These are phyloP conservation scores for Thalassiosira sp. DNA, from an alignment of 352 stramenopile genomes.

Conservation along the genomic window DNA sequence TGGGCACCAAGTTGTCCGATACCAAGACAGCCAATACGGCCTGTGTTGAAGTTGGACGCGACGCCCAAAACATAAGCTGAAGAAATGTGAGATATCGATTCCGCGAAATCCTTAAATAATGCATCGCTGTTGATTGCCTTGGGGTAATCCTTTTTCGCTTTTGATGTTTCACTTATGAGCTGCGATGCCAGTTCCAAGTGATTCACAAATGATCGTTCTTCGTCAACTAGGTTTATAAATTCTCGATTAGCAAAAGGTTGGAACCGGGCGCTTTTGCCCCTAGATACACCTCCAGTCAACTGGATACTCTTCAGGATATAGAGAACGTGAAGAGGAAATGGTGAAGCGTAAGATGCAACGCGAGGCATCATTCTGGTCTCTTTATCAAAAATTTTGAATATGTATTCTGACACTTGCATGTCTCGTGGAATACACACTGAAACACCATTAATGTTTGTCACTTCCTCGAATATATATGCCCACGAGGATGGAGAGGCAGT, in stretches of 20 bases:
- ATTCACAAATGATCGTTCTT: not conserved
- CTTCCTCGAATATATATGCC: not conserved
- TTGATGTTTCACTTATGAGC: not conserved
- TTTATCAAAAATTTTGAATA: not conserved
- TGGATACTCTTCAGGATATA: not conserved
- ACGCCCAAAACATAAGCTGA: too few relatives aligned
- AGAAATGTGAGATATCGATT: not conserved
- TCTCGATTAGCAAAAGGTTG: not conserved
- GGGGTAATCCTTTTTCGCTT: too few relatives aligned
- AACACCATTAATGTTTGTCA: not conserved
- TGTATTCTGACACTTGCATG: not conserved
- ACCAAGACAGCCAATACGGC: not conserved
- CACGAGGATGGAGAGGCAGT: not conserved
- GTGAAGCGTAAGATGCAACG: not conserved
- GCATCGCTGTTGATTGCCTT: too few relatives aligned
- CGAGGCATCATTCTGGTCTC: not conserved
- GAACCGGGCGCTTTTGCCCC: not conserved
- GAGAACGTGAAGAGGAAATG: not conserved
- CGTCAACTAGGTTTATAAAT: not conserved
- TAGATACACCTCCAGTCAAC: not conserved
- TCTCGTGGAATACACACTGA: not conserved
- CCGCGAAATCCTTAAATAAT: not conserved
- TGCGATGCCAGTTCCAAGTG: not conserved
- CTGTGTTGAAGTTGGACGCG: too few relatives aligned
- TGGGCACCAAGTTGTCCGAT: not conserved